Percentiles rank a stretch among this genome's conserved stretches.
Conservation (phyloP, 1,284 basidiomycete species). For the Macrocybe sp. region DNA sequence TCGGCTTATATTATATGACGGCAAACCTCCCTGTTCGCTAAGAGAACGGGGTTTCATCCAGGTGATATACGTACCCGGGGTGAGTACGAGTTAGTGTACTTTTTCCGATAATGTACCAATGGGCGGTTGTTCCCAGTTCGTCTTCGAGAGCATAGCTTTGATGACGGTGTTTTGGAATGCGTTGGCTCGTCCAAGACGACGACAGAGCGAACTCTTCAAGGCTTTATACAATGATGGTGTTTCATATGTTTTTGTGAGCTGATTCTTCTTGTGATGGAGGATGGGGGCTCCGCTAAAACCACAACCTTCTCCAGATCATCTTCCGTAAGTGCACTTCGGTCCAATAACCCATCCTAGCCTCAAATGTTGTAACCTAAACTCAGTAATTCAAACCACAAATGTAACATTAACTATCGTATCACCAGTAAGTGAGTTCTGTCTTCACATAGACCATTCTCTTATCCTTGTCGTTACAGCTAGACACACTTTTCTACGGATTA, state of each 20-base stretch:
- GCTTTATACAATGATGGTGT: constrained; percentile 32
- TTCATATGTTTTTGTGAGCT: constrained; percentile 32
- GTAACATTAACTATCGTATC: neutral
- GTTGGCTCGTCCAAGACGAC: constrained; percentile 23
- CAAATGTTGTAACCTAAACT: neutral
- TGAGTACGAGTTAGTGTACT: constrained; percentile 10
- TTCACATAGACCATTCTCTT: neutral
- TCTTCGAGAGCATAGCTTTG: constrained; percentile 33
- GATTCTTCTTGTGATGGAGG: neutral
- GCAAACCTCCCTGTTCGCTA: constrained; percentile 8
- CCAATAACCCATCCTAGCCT: neutral
- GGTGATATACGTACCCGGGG: constrained; percentile 29
- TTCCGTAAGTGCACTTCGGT: constrained; percentile 5
- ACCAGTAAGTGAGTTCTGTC: neutral
- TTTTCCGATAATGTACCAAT: neutral
- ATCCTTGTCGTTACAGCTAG: constrained; percentile 21
- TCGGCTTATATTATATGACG: constrained; percentile 6
- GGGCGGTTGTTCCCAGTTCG: constrained; percentile 19
- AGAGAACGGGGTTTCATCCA: constrained; percentile 13
- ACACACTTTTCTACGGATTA: neutral
- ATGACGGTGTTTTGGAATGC: constrained; percentile 31
- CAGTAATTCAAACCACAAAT: neutral
- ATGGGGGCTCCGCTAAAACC: neutral
- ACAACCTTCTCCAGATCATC: constrained; percentile 4
- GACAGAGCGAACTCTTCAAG: constrained; percentile 17